Evolutionary conservation across 129 eudicot genomes (phyloP).

Genomic region (Flaveria sonorensis): DNA sequence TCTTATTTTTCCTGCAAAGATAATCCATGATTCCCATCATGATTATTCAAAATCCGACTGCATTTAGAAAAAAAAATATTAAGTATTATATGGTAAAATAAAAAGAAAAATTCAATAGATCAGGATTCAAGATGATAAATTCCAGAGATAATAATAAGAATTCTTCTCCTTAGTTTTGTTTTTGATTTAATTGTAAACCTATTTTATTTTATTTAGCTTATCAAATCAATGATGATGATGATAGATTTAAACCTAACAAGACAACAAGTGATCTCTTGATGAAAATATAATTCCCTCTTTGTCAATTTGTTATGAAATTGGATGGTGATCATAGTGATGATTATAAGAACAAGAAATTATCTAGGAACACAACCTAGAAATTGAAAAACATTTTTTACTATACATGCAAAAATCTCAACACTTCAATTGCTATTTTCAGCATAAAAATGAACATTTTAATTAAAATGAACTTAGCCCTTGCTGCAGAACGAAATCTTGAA

Average conservation of each 20-base stretch:
- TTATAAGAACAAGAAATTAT: neutral
- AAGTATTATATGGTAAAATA: neutral
- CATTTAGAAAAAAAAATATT: neutral
- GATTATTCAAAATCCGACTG: slow-evolving; percentile 17
- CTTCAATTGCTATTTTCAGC: neutral
- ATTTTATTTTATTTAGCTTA: neutral
- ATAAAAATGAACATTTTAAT: neutral
- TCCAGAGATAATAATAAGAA: neutral
- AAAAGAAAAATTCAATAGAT: neutral
- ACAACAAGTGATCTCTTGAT: neutral
- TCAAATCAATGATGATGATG: neutral
- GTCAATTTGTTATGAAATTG: slow-evolving; percentile 1
- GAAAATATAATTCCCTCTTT: neutral
- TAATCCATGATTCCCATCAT: slow-evolving; percentile 13
- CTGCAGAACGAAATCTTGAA: neutral
- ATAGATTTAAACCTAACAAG: slow-evolving; percentile 5
- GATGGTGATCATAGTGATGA: neutral
- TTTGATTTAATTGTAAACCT: neutral
- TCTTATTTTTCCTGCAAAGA: slow-evolving; percentile 2
- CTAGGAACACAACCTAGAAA: neutral
- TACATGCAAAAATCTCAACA: neutral
- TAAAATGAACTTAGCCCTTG: neutral
- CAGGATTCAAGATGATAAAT: neutral
- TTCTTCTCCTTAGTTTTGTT: neutral
- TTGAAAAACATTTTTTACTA: neutral